Evolutionary conservation across 2,329 filamentous ascomycete species (phyloP), one percentile per base, ranked within the genome.

Genomic region (Whalleya microplaca): DNA sequence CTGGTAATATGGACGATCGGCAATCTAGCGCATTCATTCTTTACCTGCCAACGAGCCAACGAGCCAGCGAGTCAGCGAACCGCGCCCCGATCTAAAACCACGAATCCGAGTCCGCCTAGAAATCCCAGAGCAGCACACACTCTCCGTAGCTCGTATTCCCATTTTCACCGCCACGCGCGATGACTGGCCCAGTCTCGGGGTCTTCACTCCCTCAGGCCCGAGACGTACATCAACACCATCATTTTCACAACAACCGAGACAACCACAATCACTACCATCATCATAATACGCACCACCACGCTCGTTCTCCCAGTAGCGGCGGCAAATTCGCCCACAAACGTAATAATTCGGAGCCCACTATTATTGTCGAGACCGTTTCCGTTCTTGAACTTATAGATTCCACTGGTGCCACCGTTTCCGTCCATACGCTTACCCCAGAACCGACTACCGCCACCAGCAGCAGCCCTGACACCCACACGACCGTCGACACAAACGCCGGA

Each of bases 341-440:
- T 45, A 53, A 61, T 61, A 66, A 67, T 55, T 59, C 68, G 46
- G 69, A 72, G 20, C 56, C 67, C 48, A 71, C 74, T 64, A 71
- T 81, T 64, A 79, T 85, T 65, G 73, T 84, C 51, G 76, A 83
- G 69, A 85, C 83, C 64, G 71, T 85, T 61, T 83, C 81, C 21
- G 73, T 85, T 67, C 70, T 85, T 53, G 78, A 84, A 62, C 66
- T 81, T 58, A 76, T 84, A 59, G 80, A 84, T 69, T 71, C 72
- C 45, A 67, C 70, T 44, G 82, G 82, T 58, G 74, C 73, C 23
- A 73, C 78, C 47, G 66, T 83, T 45, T 70, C 74, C 49, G 67
- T 78, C 20, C 71, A 76, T 55, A 84, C 82, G 29, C 62, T 77
- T 19, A 53, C 64, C n/a, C 56, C 52, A 52, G 70, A 66, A 62